phyloP scores from a whole-genome alignment of 345 rosid genomes.

The Clausena lansium region DNA sequence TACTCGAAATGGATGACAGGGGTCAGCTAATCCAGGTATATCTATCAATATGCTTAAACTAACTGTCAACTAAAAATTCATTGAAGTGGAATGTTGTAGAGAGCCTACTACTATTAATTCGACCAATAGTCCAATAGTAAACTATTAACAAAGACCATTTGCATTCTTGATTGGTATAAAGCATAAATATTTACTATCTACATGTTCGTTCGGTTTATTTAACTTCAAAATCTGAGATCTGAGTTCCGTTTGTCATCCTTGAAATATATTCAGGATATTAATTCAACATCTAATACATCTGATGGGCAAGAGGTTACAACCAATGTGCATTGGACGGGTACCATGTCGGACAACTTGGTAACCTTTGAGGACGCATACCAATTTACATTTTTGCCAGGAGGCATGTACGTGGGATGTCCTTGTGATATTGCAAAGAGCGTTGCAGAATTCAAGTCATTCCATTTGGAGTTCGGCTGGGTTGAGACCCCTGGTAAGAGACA shows the following conservation, averaged over 20 bases:
- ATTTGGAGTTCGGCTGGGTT: constrained; percentile 86
- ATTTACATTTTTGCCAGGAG: constrained; percentile 69
- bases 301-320: constrained; percentile 36
- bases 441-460: constrained; percentile 72
- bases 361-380: constrained; percentile 75
- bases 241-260: not conserved
- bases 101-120: not conserved
- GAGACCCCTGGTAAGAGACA: constrained; percentile 69
- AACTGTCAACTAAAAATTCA: not conserved
- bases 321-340: constrained; percentile 67
- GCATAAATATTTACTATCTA: not conserved
- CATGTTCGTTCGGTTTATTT: not conserved
- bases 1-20: constrained; percentile 60
- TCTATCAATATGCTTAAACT: constrained; percentile 17
- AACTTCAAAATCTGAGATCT: constrained; percentile 6
- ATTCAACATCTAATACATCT: constrained; percentile 36
- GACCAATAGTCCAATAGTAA: not conserved
- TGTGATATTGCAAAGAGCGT: constrained; percentile 61
- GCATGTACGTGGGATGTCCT: constrained; percentile 90
- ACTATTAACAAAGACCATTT: not conserved
- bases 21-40: constrained; percentile 72
- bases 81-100: not conserved
- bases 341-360: constrained; percentile 48
- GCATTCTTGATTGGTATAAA: not conserved
- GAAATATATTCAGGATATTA: constrained; percentile 48